Evolutionary conservation across 495 filamentous ascomycete genomes (phyloP).

Genomic region (Lasiosphaeria hispida): DNA sequence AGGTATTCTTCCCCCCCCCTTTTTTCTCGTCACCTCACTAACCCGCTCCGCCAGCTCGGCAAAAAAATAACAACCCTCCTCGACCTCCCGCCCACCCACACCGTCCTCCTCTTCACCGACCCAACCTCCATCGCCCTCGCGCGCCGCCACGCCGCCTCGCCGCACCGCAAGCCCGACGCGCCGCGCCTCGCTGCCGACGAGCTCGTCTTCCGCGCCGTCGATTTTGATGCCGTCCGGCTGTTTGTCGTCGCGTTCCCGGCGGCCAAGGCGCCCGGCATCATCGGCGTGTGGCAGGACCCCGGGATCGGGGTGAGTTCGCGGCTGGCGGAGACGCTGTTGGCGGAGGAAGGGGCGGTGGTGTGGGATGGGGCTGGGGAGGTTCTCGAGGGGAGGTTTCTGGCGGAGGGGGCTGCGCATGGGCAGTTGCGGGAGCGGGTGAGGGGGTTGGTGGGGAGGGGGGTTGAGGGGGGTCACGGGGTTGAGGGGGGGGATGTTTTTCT

Average conservation of each 20-base stretch:
- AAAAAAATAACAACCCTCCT: conserved; percentile 9
- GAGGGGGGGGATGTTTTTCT: conserved; percentile 40
- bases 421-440: conserved; percentile 36
- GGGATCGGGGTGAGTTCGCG: conserved; percentile 41
- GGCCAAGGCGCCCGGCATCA: conserved; percentile 21
- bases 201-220: conserved; percentile 36
- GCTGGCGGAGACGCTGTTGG: conserved; percentile 36
- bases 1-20: conserved; percentile 10
- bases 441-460: conserved; percentile 30
- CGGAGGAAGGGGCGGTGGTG: conserved; percentile 28
- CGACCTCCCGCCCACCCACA: conserved; percentile 25
- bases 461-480: conserved; percentile 11
- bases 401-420: conserved; percentile 26
- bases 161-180: conserved; percentile 15
- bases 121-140: conserved; percentile 26
- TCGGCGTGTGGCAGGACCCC: conserved; percentile 40
- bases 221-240: conserved; percentile 31
- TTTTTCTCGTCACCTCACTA: not conserved
- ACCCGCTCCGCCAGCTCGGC: not conserved
- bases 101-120: conserved; percentile 28
- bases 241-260: conserved; percentile 38
- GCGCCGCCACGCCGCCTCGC: conserved; percentile 21
- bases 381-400: conserved; percentile 21
- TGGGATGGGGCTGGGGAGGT: not conserved
- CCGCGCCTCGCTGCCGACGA: conserved; percentile 22